A percentile compares a stretch with the other conserved stretches of the same genome.
phyloP scores from a whole-genome alignment of 768 basidiomycete species.

The Trichaptum fuscoviolaceum region DNA sequence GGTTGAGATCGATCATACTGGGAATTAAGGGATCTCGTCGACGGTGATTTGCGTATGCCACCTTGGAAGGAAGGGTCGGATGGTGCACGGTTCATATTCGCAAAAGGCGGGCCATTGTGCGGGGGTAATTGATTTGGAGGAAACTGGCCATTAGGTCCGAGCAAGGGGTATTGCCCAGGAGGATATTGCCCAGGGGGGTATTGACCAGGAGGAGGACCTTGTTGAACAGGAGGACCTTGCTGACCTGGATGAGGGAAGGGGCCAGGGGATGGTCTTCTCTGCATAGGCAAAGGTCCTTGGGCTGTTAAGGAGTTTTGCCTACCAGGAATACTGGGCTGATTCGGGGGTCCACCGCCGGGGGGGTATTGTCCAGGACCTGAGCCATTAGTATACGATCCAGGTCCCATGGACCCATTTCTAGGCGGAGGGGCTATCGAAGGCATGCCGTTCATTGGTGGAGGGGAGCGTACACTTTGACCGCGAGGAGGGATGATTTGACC shows the following conservation, averaged over 20 bases:
- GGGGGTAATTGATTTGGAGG: conserved; percentile 7
- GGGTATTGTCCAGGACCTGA: not conserved
- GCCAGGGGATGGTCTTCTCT: conserved; percentile 19
- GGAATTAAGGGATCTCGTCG: conserved; percentile 53
- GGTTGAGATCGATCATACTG: conserved; percentile 35
- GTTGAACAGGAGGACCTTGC: conserved; percentile 11
- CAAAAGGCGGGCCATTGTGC: conserved; percentile 19
- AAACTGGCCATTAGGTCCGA: conserved; percentile 13
- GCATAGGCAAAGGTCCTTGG: conserved; percentile 10
- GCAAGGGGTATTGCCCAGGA: conserved; percentile 10
- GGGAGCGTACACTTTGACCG: not conserved
- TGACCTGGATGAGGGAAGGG: conserved; percentile 20
- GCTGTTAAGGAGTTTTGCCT: conserved; percentile 7
- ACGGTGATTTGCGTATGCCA: conserved; percentile 45
- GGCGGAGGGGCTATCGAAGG: not conserved
- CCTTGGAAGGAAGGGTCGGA: conserved; percentile 14
- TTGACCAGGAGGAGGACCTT: conserved; percentile 10
- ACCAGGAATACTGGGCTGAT: conserved; percentile 1
- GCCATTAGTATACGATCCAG: not conserved
- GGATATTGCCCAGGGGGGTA: conserved; percentile 9
- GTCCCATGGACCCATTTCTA: not conserved
- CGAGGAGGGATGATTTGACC: conserved; percentile 18
- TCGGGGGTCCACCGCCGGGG: conserved; percentile 4
- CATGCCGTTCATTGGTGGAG: not conserved
- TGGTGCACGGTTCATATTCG: conserved; percentile 5